Base-by-base conservation (phyloP, 2,329 filamentous ascomycete species). In the Cyphellophora attinorum region DNA sequence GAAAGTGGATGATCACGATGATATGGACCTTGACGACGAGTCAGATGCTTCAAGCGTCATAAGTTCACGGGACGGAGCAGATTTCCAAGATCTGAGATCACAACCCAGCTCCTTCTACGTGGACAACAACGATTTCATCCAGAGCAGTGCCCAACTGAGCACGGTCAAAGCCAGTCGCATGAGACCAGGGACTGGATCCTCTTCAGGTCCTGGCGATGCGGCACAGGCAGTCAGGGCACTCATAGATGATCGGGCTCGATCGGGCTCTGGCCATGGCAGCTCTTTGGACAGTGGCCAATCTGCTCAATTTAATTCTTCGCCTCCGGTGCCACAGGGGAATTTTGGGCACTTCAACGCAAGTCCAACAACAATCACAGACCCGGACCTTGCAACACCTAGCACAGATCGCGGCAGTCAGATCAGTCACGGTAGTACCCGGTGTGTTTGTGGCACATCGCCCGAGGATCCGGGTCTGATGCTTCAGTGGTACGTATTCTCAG, bases 401-500 rank as follows among this genome's bases (percentile, higher is more conserved):
- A 71, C 68, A 11, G 68, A 71, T 35, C 65, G 65, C 25, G 68
- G 65, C 41, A 69, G 61, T 44, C 62, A 66, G 13, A 65, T 64
- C 6, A 66, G 65, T 40, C 64, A 57, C 40, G 67, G 67, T 21
- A 56, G 48, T 35, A 74, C 72, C 6, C 64, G 74, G 23, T 79
- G 75, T 51, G 54, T 75, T 16, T 79, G 75, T 48, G 21, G 21
- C 67, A 69, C 33, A 27, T 57, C 62, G 33, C 65, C 71, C 27
- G 72, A 67, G 34, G 65, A 67, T 35, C 70, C 67, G 14, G 64
- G 67, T 45, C 52, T 69, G 18, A 73, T 79, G 67, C 65, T 79
- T 30, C 73, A 76, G 58, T 79, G 65, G 65, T 68, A 52, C 49
- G 56, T 50, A 29, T 19, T 11, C 8, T 17, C 17, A 29, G 34